Evolutionary conservation across 768 basidiomycete genomes (phyloP), one percentile per base, ranked within the genome.

Genomic region (Pleurotus tuber-regium): DNA sequence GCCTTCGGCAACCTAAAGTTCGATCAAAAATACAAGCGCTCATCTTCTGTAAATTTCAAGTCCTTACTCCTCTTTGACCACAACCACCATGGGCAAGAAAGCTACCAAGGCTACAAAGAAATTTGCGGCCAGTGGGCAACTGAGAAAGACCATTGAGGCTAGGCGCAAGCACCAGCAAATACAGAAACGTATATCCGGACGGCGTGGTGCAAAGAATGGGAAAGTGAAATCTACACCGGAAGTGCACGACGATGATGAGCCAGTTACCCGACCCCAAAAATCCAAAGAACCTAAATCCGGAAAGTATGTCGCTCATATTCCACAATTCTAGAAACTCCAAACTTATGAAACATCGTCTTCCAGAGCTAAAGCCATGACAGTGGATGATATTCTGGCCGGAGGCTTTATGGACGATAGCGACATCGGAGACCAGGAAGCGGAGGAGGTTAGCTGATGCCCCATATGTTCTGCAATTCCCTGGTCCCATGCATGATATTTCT

Each of bases 101-200:
- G 80, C 84, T 16, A 70, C 80, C 31, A 95, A 95, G 68, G 82
- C 90, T 0, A 87, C 88, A 9, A 84, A 86, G 63, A 93, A 95
- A 70, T 95, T 95, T 59, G 89, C 86, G 7, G 75, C 89, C 3
- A 92, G 89, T 53, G 95, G 95, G 1, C 85, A 88, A 62, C 82
- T 98, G 48, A 91, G 92, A 63, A 87, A 90, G 57, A 82, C 84
- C 16, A 97, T 98, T 44, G 78, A 91, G 59, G 79, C 84, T 4
- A 77, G 95, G n/a, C 80, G 85, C 52, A 89, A 92, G 59, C 82
- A 86, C 60, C 86, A 92, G 61, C 80, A 90, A 61, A 72, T 82
- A 55, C 79, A 82, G 60, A 88, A 86, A 68, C 85, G 86, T 66
- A 74, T 82, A 24, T 79, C 89, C 62, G 74, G 76, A 35, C 78